Conservation (phyloP, 139 green algal species). For the Closterium sp. region DNA sequence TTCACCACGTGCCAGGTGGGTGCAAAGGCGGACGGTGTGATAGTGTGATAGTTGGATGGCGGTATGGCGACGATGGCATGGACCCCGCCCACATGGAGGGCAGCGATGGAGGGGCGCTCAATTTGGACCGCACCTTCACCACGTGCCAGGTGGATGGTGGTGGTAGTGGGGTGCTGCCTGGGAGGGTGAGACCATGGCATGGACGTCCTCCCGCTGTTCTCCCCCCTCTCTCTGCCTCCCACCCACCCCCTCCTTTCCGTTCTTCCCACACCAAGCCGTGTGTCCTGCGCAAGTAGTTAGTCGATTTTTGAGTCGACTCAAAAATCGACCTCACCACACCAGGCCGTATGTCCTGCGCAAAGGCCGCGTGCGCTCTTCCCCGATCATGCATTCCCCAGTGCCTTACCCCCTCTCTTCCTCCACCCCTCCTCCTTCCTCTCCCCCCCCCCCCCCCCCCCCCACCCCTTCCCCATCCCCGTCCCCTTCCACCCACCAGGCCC, state of each 20-base stretch:
- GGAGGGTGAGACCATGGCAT: too few relatives aligned
- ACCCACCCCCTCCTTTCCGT: too few relatives aligned
- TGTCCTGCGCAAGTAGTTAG: too few relatives aligned
- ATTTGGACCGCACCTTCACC: constrained; percentile 48
- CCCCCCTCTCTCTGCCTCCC: not conserved
- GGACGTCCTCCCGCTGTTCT: too few relatives aligned
- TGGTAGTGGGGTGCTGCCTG: too few relatives aligned
- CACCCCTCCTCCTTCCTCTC: not conserved
- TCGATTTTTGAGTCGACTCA: too few relatives aligned
- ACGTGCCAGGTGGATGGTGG: constrained; percentile 24
- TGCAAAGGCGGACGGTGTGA: too few relatives aligned
- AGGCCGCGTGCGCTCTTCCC: too few relatives aligned
- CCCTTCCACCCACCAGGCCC: not conserved
- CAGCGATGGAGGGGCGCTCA: constrained; percentile 46
- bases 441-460: not conserved
- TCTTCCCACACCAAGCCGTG: too few relatives aligned
- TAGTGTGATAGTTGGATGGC: not conserved
- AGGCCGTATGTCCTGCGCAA: too few relatives aligned
- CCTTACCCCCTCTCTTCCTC: not conserved
- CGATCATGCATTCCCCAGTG: not conserved
- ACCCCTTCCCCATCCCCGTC: not conserved
- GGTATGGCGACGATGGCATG: constrained; percentile 92
- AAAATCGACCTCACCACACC: too few relatives aligned
- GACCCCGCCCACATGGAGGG: constrained; percentile 92
- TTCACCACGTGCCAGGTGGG: constrained; percentile 93